Conservation (phyloP, 176 grass and related monocot species). For the Oryza meyeriana region DNA sequence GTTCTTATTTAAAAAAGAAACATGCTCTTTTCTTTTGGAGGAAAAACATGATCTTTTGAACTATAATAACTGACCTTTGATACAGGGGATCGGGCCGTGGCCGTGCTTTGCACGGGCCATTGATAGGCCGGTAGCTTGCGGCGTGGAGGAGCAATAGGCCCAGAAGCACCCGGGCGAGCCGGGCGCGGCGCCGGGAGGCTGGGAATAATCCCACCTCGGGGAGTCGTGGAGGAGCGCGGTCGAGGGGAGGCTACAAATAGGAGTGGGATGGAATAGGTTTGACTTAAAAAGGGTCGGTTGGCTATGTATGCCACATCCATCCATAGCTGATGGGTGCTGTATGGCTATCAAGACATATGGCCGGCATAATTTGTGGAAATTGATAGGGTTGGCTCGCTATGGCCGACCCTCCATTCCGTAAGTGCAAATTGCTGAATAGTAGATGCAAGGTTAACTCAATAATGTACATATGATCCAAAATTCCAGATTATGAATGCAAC, state of each 20-base stretch:
- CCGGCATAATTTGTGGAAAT: conserved; percentile 78
- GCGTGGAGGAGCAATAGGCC: no score
- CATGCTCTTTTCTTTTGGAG: no score
- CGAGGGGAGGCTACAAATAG: background rate
- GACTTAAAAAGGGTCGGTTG: conserved; percentile 66
- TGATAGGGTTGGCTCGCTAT: conserved; percentile 66
- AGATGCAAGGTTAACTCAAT: no score
- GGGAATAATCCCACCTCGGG: conserved; percentile 41
- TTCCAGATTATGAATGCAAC: background rate
- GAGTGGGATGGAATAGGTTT: fast-evolving
- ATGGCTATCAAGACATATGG: conserved; percentile 99
- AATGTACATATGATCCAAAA: no score
- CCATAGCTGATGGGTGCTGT: conserved; percentile 73
- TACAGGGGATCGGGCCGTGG: background rate
- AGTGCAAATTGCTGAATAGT: background rate
- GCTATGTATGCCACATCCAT: conserved; percentile 90
- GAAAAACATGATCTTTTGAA: no score
- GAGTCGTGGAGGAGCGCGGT: background rate
- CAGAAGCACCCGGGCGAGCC: background rate
- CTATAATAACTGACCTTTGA: background rate
- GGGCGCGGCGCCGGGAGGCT: background rate
- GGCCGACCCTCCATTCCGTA: conserved; percentile 55
- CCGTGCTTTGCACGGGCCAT: background rate
- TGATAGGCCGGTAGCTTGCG: background rate
- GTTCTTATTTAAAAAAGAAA: no score